These are phyloP conservation scores for Phytopythium aichiense DNA, from an alignment of 352 stramenopile species.

Conservation along the genomic window DNA sequence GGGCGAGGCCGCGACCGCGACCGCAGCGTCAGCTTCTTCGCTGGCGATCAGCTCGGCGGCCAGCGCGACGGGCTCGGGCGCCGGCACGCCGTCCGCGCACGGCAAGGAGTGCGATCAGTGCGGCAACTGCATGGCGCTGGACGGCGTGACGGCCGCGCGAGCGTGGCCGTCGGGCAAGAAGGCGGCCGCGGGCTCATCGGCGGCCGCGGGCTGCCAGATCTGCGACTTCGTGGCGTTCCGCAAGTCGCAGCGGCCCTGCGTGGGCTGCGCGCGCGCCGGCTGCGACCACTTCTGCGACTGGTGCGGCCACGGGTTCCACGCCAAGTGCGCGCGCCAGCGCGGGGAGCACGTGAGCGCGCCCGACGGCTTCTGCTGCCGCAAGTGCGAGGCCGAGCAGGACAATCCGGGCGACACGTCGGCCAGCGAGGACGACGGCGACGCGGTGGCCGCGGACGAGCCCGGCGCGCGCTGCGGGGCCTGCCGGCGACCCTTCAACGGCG, in stretches of 20 bases:
- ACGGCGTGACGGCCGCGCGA: constrained; percentile 34
- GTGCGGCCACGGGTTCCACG: constrained; percentile 80
- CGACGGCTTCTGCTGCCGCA: constrained; percentile 71
- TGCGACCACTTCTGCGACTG: constrained; percentile 85
- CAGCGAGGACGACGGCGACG: constrained; percentile 20
- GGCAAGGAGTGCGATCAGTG: constrained; percentile 53
- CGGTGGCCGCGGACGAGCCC: constrained; percentile 39
- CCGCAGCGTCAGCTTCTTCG: neutral
- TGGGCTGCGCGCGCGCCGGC: constrained; percentile 47
- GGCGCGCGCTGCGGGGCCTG: constrained; percentile 69
- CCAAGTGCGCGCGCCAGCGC: constrained; percentile 49
- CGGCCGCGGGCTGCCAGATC: constrained; percentile 62
- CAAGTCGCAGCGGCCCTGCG: constrained; percentile 60
- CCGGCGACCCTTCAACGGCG: constrained; percentile 41
- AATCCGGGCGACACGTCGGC: constrained; percentile 39
- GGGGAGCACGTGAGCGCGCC: constrained; percentile 47
- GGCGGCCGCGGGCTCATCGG: constrained; percentile 15
- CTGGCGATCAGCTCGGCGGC: too few relatives aligned
- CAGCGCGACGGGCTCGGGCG: constrained; percentile 18
- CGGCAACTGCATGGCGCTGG: constrained; percentile 34
- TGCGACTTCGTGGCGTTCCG: constrained; percentile 78
- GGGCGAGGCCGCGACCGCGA: constrained; percentile 8
- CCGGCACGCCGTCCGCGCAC: constrained; percentile 24
- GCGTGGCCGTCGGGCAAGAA: constrained; percentile 43
- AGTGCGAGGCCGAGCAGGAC: constrained; percentile 65